phyloP scores from a whole-genome alignment of 2,329 filamentous ascomycete genomes.

The Thielaviopsis populi region DNA sequence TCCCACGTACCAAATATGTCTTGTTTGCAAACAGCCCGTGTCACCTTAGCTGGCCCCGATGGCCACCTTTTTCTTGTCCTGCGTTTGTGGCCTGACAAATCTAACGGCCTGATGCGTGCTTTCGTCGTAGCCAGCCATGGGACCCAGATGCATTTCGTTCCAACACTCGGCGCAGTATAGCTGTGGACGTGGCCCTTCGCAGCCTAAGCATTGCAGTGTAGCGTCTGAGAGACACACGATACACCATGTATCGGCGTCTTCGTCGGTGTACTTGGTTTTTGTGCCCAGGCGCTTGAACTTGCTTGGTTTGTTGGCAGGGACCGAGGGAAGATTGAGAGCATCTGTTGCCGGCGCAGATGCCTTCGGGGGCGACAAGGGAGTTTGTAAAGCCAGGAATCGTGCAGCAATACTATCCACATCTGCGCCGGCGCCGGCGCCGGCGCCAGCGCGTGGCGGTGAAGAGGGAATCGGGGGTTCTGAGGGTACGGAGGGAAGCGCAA shows the following conservation, averaged over 20 bases:
- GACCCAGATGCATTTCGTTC: constrained; percentile 63
- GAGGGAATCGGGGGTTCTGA: constrained; percentile 24
- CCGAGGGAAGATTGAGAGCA: constrained; percentile 24
- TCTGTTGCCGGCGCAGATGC: constrained; percentile 19
- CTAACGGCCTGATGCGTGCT: constrained; percentile 51
- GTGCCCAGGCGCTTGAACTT: constrained; percentile 28
- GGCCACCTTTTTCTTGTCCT: constrained; percentile 25
- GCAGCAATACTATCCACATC: constrained; percentile 32
- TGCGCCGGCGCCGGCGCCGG: constrained; percentile 22
- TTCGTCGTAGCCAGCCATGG: constrained; percentile 55
- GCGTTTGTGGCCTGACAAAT: constrained; percentile 29
- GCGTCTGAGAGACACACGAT: constrained; percentile 70
- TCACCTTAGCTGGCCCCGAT: constrained; percentile 24
- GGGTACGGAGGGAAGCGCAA: constrained; percentile 29
- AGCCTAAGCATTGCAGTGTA: constrained; percentile 56
- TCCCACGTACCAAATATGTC: neutral
- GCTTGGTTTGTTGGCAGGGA: constrained; percentile 34
- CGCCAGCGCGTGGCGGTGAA: constrained; percentile 20
- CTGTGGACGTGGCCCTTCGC: constrained; percentile 39
- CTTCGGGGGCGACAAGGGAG: constrained; percentile 22
- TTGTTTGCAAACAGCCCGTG: constrained; percentile 15
- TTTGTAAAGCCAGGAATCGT: constrained; percentile 37
- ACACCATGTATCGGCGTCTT: constrained; percentile 65
- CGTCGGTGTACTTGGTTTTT: constrained; percentile 42
- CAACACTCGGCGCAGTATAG: constrained; percentile 67